These are phyloP conservation scores for Rhizopogon vinicolor DNA, from an alignment of 768 basidiomycete species.

Conservation along the genomic window DNA sequence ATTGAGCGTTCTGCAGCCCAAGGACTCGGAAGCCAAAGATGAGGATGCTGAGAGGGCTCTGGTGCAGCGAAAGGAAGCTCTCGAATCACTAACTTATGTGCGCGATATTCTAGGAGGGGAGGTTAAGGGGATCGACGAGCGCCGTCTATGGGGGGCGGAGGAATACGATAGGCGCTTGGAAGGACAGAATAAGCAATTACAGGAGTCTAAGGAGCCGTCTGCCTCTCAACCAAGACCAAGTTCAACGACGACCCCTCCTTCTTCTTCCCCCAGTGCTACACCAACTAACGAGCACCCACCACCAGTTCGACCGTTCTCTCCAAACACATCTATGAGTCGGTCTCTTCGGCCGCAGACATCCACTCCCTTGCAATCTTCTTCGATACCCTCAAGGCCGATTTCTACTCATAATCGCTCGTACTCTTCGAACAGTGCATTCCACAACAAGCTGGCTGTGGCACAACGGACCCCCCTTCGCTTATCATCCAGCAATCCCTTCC, in stretches of 20 bases:
- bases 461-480: conserved; percentile 20
- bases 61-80: conserved; percentile 50
- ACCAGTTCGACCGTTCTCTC: conserved; percentile 9
- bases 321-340: conserved; percentile 11
- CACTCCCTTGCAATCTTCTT: conserved; percentile 2
- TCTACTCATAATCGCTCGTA: conserved; percentile 11
- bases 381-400: conserved; percentile 5
- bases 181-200: conserved; percentile 9
- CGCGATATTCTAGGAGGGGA: conserved; percentile 65
- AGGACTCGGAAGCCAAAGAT: conserved; percentile 38
- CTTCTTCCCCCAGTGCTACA: conserved; percentile 35
- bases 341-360: conserved; percentile 16
- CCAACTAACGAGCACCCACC: conserved; percentile 2
- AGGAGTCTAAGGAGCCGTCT: conserved; percentile 7
- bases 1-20: conserved; percentile 63
- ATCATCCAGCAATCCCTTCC: conserved; percentile 26
- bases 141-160: conserved; percentile 56
- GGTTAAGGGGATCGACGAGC: conserved; percentile 55
- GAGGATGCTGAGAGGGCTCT: conserved; percentile 37
- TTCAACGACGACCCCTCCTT: conserved; percentile 35
- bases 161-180: conserved; percentile 37
- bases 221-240: conserved; percentile 36
- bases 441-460: conserved; percentile 7
- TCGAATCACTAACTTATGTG: conserved; percentile 75
- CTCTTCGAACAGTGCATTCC: conserved; percentile 6